Evolutionary conservation across 1,284 basidiomycete species (phyloP).

Genomic region (Heterobasidion annosum): DNA sequence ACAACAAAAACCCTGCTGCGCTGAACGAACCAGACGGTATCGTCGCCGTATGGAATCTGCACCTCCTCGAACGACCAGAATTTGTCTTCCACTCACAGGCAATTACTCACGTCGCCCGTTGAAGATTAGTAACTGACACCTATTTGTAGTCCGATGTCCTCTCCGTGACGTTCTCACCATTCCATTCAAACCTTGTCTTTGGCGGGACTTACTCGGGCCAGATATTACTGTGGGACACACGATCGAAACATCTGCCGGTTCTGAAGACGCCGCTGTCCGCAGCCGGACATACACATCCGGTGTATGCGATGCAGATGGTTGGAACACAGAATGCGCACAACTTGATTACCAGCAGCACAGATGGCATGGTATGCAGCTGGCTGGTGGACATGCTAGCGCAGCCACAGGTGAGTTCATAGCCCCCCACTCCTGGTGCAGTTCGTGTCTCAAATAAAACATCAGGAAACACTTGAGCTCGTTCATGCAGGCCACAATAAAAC

Average conservation of each 20-base stretch:
- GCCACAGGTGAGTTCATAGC: conserved; percentile 60
- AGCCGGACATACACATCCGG: conserved; percentile 94
- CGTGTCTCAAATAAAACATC: not conserved
- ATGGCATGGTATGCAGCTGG: conserved; percentile 97
- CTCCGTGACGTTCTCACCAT: conserved; percentile 93
- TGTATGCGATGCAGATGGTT: conserved; percentile 95
- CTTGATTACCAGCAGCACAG: conserved; percentile 90
- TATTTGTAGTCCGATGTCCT: conserved; percentile 83
- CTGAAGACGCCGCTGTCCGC: conserved; percentile 94
- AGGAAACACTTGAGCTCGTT: conserved; percentile 87
- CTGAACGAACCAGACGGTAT: conserved; percentile 94
- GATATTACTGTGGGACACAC: conserved; percentile 98
- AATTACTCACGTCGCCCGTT: conserved; percentile 2
- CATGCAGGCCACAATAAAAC: conserved; percentile 90
- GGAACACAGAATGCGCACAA: conserved; percentile 98
- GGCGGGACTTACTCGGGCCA: conserved; percentile 98
- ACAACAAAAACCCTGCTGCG: conserved; percentile 91
- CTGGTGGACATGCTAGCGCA: conserved; percentile 97
- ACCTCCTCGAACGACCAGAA: conserved; percentile 90
- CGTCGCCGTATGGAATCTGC: conserved; percentile 96
- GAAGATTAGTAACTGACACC: conserved; percentile 1
- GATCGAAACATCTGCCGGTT: conserved; percentile 90
- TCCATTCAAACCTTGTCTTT: conserved; percentile 94
- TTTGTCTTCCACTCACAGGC: conserved; percentile 98
- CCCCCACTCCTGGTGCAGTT: too few relatives aligned